phyloP scores from a whole-genome alignment of 441 rosid species.

The Aquilaria agallochum region DNA sequence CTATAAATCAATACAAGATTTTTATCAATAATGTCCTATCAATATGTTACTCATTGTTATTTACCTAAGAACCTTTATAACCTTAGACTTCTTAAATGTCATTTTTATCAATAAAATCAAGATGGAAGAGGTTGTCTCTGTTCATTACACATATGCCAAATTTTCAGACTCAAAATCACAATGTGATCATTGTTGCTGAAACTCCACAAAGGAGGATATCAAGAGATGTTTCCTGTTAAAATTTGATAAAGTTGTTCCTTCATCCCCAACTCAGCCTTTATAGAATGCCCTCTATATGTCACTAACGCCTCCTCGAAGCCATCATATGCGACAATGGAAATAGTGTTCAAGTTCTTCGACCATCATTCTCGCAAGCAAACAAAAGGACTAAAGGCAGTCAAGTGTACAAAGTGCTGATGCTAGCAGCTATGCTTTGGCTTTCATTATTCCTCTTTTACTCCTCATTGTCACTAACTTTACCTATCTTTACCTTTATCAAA shows the following conservation, averaged over 20 bases:
- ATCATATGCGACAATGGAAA: slow-evolving; percentile 3
- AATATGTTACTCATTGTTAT: too few relatives aligned
- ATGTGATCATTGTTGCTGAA: slow-evolving; percentile 80
- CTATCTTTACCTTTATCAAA: slow-evolving; percentile 20
- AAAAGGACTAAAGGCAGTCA: slow-evolving; percentile 41
- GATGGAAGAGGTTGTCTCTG: slow-evolving; percentile 72
- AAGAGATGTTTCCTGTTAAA: slow-evolving; percentile 82
- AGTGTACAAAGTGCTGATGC: slow-evolving; percentile 59
- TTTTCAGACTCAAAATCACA: slow-evolving; percentile 70
- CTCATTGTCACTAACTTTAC: slow-evolving; percentile 59
- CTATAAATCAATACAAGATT: too few relatives aligned
- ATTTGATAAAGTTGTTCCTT: slow-evolving; percentile 49
- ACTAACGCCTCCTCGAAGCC: slow-evolving; percentile 13
- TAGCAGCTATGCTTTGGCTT: slow-evolving; percentile 54
- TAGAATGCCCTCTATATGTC: slow-evolving; percentile 10
- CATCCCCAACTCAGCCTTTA: slow-evolving; percentile 27
- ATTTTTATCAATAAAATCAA: slow-evolving; percentile 52
- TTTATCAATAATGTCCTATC: too few relatives aligned
- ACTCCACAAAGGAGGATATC: slow-evolving; percentile 76
- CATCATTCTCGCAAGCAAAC: slow-evolving; percentile 11
- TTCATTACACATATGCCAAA: slow-evolving; percentile 71
- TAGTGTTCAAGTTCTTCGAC: slow-evolving; percentile 15
- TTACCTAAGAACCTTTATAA: not conserved
- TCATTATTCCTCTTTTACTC: slow-evolving; percentile 65
- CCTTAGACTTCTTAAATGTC: slow-evolving; percentile 3